Evolutionary conservation across 257 asterid species (phyloP).

Genomic region (Nyctanthes arbortristis): DNA sequence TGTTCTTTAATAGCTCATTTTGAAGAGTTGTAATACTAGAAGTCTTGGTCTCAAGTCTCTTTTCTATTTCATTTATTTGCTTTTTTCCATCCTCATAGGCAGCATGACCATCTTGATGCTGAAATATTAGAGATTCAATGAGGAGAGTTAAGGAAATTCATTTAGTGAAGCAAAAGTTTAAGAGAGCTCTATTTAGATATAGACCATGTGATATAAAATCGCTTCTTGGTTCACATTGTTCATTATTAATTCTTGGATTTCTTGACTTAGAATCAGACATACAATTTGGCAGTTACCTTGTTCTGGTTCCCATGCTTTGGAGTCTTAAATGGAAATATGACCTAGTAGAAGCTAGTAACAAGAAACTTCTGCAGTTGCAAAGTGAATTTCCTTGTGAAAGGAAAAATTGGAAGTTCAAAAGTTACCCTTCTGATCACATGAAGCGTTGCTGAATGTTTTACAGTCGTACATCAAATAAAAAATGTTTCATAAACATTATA

Average conservation of each 20-base stretch:
- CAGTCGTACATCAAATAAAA: not conserved
- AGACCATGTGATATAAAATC: not conserved
- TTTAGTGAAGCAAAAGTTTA: not conserved
- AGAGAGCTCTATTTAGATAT: not conserved
- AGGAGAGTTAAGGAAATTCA: slow-evolving; percentile 1
- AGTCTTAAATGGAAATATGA: not conserved
- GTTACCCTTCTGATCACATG: not conserved
- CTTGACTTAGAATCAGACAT: not conserved
- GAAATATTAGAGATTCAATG: slow-evolving; percentile 26
- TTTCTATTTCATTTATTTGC: slow-evolving; percentile 61
- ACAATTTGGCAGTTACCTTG: not conserved
- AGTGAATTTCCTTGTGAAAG: not conserved
- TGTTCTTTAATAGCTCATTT: slow-evolving; percentile 55
- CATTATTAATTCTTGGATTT: not conserved
- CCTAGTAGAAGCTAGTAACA: not conserved
- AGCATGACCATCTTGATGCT: slow-evolving; percentile 83
- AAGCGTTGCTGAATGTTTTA: not conserved
- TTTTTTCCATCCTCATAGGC: slow-evolving; percentile 86
- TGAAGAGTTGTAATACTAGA: slow-evolving; percentile 44
- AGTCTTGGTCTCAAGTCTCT: slow-evolving; percentile 55
- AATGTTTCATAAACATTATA: not conserved
- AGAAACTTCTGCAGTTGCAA: not conserved
- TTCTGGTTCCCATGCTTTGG: not conserved
- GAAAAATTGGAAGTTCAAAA: not conserved
- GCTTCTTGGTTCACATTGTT: not conserved